Conservation (phyloP, 225 moss, liverwort and hornwort species). For the Pseudisothecium myosuroides region DNA sequence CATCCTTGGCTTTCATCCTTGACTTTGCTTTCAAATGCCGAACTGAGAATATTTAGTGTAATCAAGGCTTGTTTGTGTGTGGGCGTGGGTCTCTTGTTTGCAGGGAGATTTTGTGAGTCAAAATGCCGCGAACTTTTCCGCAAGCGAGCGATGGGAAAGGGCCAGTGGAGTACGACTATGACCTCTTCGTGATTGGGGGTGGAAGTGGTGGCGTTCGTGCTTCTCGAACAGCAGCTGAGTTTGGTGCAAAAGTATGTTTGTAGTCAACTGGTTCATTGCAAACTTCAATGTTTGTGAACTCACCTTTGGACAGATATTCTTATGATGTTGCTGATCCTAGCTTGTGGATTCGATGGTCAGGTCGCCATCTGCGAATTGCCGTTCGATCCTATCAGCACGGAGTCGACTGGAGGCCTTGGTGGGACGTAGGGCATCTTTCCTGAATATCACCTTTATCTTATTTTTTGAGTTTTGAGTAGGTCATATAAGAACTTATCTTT, state of each 20-base stretch:
- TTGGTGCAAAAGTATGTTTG: conserved; percentile 60
- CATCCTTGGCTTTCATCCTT: neutral
- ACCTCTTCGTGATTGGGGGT: conserved; percentile 81
- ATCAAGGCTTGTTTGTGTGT: neutral
- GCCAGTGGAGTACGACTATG: conserved; percentile 43
- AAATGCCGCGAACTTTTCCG: conserved; percentile 37
- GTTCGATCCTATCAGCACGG: conserved; percentile 63
- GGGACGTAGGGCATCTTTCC: conserved; percentile 44
- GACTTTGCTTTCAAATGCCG: neutral
- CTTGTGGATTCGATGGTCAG: neutral
- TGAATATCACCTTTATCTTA: too few relatives aligned
- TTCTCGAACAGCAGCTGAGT: conserved; percentile 49
- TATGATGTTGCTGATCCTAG: neutral
- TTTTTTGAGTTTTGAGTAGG: neutral
- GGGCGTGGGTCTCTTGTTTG: neutral
- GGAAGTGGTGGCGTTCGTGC: conserved; percentile 85
- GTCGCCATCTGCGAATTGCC: conserved; percentile 62
- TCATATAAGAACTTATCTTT: neutral
- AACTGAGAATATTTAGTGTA: neutral
- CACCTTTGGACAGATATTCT: neutral
- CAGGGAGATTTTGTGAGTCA: neutral
- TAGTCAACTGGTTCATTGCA: neutral
- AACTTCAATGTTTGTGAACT: neutral
- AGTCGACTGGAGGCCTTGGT: conserved; percentile 56
- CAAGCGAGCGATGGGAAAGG: neutral